Evolutionary conservation across 2,329 filamentous ascomycete species (phyloP), one percentile per base, ranked within the genome.

Genomic region (Colletotrichum sp.): DNA sequence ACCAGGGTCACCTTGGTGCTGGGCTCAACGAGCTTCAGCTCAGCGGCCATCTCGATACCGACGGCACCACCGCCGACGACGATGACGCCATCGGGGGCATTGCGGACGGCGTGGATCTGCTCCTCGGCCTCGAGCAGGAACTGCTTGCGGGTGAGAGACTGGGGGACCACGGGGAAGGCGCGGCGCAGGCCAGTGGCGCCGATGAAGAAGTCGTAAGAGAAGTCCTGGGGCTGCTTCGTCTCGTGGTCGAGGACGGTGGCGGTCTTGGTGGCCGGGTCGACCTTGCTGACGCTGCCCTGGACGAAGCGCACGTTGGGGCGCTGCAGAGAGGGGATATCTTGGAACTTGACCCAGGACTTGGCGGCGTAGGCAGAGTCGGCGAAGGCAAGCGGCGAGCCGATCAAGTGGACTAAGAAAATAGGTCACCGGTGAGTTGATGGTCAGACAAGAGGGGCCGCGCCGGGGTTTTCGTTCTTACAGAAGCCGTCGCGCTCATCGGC

Each of bases 401-500:
- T 95, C 30, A 94, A 83, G 83, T 96, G 94, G 83, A 92, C 94
- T 95, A 34, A 75, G 22, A 60, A 25, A 27, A 27, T 25, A 27
- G 61, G 60, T 76, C 13, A 76, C 30, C 30, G 58, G 73, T 61
- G 32, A 39, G 16, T n/a, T 56, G 18, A 32, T 75, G 70, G 55
- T 70, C 32, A 70, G 36, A 58, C 15, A 6, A 28, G 22, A 60
- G 22, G 22, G 22, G 25, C 22, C 34, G 34, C 16, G 8, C 15
- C 27, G 36, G 61, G 34, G 9, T 2, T 25, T 15, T n/a, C 43
- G 78, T 9, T 84, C 93, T 79, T 87, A 96, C 94, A 96, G 82
- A 92, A 96, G n/a, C 94, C 94, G 86, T 96, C 94, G n/a, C 93
- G 88, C 83, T 96, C 93, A 79, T 96, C 94, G 28, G 95, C 91